Conservation (phyloP, 1,284 basidiomycete genomes). For the Salmacisia buchloeana region DNA sequence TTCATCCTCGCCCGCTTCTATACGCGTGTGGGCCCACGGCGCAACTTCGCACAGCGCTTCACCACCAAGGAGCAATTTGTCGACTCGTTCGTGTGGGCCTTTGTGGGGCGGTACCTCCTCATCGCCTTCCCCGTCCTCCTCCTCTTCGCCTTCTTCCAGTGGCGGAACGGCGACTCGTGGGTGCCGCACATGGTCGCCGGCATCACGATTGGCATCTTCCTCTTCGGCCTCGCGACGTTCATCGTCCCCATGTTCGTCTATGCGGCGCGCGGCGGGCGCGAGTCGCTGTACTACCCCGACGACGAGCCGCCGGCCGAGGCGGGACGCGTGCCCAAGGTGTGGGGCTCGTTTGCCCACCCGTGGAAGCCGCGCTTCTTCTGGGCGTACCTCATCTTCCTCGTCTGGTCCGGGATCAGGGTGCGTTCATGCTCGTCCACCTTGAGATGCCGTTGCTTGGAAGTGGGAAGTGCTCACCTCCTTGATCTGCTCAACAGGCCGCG, state of each 20-base stretch:
- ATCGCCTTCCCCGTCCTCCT: constrained; percentile 15
- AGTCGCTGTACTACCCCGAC: constrained; percentile 30
- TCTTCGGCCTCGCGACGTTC: constrained; percentile 26
- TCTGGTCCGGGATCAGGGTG: constrained; percentile 31
- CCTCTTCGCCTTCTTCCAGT: constrained; percentile 47
- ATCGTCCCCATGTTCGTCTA: constrained; percentile 29
- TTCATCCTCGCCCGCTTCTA: constrained; percentile 14
- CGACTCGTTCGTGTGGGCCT: constrained; percentile 16
- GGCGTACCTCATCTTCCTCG: constrained; percentile 34
- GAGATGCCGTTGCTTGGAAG: neutral
- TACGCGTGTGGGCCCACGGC: neutral
- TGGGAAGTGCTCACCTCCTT: neutral
- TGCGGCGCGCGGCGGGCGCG: constrained; percentile 16
- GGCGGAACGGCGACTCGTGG: constrained; percentile 39
- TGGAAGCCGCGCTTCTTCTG: constrained; percentile 38
- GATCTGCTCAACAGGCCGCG: constrained; percentile 18
- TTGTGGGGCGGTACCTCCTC: constrained; percentile 12
- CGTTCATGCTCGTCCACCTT: neutral
- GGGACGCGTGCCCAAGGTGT: constrained; percentile 12
- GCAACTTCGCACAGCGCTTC: neutral
- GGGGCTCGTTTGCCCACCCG: constrained; percentile 38
- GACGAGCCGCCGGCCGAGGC: constrained; percentile 14
- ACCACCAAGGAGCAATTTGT: constrained; percentile 7
- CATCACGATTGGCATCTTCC: constrained; percentile 24
- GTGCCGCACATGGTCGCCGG: constrained; percentile 36